Percentiles rank a stretch among this genome's conserved stretches.
These are phyloP conservation scores for Trypanosoma boissoni DNA, from an alignment of 208 protist species.

Conservation along the genomic window DNA sequence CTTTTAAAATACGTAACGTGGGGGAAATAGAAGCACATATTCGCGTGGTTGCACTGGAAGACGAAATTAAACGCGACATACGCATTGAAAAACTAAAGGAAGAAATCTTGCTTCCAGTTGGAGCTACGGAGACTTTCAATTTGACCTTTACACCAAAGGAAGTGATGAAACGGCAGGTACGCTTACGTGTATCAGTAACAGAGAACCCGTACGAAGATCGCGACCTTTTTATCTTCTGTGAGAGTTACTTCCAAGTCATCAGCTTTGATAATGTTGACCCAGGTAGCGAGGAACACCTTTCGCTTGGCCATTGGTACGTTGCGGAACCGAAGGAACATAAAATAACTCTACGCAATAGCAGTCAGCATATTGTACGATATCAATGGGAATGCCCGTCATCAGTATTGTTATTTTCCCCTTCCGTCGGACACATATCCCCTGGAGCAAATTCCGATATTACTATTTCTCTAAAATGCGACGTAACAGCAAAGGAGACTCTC, in stretches of 20 bases:
- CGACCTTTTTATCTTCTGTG: constrained; percentile 68
- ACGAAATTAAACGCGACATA: constrained; percentile 25
- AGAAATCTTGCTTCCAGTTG: constrained; percentile 62
- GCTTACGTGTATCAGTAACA: constrained; percentile 68
- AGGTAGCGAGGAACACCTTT: constrained; percentile 60
- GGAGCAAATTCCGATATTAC: constrained; percentile 46
- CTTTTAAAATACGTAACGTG: constrained; percentile 83
- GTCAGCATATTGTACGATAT: constrained; percentile 68
- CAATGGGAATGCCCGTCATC: constrained; percentile 45
- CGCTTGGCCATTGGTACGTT: constrained; percentile 87
- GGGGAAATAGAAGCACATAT: constrained; percentile 84
- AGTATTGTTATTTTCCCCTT: constrained; percentile 26
- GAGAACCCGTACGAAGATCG: constrained; percentile 95
- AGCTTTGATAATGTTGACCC: constrained; percentile 92
- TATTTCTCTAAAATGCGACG: constrained; percentile 32
- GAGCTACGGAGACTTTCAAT: constrained; percentile 48
- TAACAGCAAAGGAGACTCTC: constrained; percentile 22
- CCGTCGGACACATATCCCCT: constrained; percentile 56
- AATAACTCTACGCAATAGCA: constrained; percentile 89
- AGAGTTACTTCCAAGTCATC: constrained; percentile 82
- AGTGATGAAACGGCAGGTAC: constrained; percentile 42
- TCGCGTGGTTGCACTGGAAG: constrained; percentile 49
- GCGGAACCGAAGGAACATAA: constrained; percentile 46
- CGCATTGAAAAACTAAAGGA: constrained; percentile 33
- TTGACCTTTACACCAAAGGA: constrained; percentile 56